phyloP scores from a whole-genome alignment of 192 early-diverging fungal genomes.

The Backusella australiensis region DNA sequence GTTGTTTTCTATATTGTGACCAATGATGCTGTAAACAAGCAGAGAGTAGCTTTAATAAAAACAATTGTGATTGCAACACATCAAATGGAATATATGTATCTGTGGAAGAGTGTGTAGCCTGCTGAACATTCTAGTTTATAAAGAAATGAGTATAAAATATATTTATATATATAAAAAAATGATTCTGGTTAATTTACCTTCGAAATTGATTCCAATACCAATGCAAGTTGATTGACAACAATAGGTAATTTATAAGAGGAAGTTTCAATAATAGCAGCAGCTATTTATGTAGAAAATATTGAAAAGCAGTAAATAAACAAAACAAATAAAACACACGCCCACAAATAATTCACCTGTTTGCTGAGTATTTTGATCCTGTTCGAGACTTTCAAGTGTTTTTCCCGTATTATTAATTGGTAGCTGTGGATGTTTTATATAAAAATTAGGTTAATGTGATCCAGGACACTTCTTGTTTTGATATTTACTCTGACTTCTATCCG shows the following conservation, averaged over 20 bases:
- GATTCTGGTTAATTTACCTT: slow-evolving; percentile 8
- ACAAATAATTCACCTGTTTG: slow-evolving; percentile 26
- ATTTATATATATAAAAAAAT: no score
- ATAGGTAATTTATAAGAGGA: slow-evolving; percentile 20
- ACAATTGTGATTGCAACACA: slow-evolving; percentile 76
- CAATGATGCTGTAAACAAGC: slow-evolving; percentile 76
- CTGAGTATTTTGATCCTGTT: slow-evolving; percentile 29
- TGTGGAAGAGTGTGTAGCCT: background rate
- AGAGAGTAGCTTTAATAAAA: slow-evolving; percentile 74
- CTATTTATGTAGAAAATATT: background rate
- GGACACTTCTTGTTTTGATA: background rate
- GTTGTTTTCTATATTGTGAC: slow-evolving; percentile 10
- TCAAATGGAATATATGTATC: slow-evolving; percentile 14
- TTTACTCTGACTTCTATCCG: slow-evolving; percentile 25
- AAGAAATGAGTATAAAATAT: background rate
- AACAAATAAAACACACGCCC: background rate
- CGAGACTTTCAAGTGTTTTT: slow-evolving; percentile 19
- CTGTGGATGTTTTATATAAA: background rate
- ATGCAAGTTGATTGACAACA: slow-evolving; percentile 17
- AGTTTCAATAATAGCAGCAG: slow-evolving; percentile 31
- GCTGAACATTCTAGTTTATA: slow-evolving; percentile 11
- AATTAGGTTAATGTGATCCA: background rate
- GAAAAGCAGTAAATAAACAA: background rate
- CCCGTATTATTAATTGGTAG: slow-evolving; percentile 26
- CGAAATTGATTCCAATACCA: slow-evolving; percentile 14